Evolutionary conservation across 2,329 filamentous ascomycete genomes (phyloP).

Genomic region (Epichloe scottii): DNA sequence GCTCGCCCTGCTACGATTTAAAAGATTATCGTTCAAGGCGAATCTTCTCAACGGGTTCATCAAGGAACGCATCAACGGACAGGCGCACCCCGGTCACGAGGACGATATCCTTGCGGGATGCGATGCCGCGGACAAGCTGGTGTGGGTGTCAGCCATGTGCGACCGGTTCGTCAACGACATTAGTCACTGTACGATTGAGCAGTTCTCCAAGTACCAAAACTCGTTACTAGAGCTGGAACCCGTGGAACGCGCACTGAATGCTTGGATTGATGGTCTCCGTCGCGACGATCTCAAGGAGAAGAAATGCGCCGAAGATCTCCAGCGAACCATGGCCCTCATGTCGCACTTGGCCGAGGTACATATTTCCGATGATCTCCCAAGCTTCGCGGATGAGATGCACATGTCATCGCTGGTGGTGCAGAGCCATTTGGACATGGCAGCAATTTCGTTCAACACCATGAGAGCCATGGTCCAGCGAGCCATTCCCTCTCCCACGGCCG

Average conservation of each 20-base stretch:
- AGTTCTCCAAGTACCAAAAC: slow-evolving; percentile 67
- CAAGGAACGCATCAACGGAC: slow-evolving; percentile 61
- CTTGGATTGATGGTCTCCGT: slow-evolving; percentile 74
- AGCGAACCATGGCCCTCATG: slow-evolving; percentile 75
- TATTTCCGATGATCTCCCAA: slow-evolving; percentile 55
- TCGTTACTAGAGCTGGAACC: slow-evolving; percentile 81
- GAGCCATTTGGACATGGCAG: slow-evolving; percentile 68
- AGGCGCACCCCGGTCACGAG: slow-evolving; percentile 53
- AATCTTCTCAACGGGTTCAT: slow-evolving; percentile 65
- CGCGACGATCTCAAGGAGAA: slow-evolving; percentile 77
- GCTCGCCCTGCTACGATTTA: slow-evolving; percentile 78
- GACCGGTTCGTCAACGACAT: slow-evolving; percentile 75
- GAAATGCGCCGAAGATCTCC: slow-evolving; percentile 68
- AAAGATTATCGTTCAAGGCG: slow-evolving; percentile 79
- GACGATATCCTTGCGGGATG: slow-evolving; percentile 72
- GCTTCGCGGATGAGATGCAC: slow-evolving; percentile 66
- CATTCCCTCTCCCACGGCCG: slow-evolving; percentile 27
- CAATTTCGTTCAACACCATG: slow-evolving; percentile 50
- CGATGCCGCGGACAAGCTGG: slow-evolving; percentile 73
- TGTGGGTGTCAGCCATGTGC: slow-evolving; percentile 73
- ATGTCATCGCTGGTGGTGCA: slow-evolving; percentile 69
- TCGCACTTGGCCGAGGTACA: slow-evolving; percentile 76
- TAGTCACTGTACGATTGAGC: slow-evolving; percentile 60
- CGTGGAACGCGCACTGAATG: slow-evolving; percentile 78
- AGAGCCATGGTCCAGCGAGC: slow-evolving; percentile 56